Evolutionary conservation across 2,329 filamentous ascomycete genomes (phyloP).

Genomic region (Pochonia chlamydosporia): DNA sequence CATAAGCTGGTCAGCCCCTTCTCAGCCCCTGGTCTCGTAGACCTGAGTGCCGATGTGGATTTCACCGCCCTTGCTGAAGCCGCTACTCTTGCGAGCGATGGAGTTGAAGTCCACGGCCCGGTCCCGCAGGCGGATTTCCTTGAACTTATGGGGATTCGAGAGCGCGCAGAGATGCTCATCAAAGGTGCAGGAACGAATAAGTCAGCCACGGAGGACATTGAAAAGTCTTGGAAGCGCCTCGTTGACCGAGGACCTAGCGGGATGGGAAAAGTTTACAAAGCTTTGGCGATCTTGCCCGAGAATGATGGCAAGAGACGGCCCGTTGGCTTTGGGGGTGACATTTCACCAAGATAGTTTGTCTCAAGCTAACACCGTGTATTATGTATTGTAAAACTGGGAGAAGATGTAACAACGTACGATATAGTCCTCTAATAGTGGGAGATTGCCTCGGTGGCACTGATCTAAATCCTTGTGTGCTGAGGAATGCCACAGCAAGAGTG

Average conservation of each 20-base stretch:
- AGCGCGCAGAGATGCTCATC: slow-evolving; percentile 65
- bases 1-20: slow-evolving; percentile 79
- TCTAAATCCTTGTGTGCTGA: too few species aligned
- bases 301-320: slow-evolving; percentile 68
- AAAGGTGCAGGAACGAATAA: slow-evolving; percentile 34
- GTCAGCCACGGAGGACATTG: slow-evolving; percentile 54
- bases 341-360: slow-evolving; percentile 17
- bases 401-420: too few species aligned
- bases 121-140: slow-evolving; percentile 81
- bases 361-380: not conserved
- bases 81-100: slow-evolving; percentile 67
- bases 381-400: too few species aligned
- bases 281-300: slow-evolving; percentile 81
- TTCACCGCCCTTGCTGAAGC: slow-evolving; percentile 82
- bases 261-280: slow-evolving; percentile 96
- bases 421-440: too few species aligned
- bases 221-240: slow-evolving; percentile 71
- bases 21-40: slow-evolving; percentile 71
- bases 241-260: slow-evolving; percentile 77
- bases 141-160: slow-evolving; percentile 71
- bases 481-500: too few species aligned
- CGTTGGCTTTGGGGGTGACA: slow-evolving; percentile 84
- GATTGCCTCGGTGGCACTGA: too few species aligned
- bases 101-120: slow-evolving; percentile 88
- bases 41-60: slow-evolving; percentile 90